A percentile compares a stretch with the other conserved stretches of the same genome.
These are phyloP conservation scores for Taiwanofungus camphoratus DNA, from an alignment of 1,284 basidiomycete genomes.

Conservation along the genomic window DNA sequence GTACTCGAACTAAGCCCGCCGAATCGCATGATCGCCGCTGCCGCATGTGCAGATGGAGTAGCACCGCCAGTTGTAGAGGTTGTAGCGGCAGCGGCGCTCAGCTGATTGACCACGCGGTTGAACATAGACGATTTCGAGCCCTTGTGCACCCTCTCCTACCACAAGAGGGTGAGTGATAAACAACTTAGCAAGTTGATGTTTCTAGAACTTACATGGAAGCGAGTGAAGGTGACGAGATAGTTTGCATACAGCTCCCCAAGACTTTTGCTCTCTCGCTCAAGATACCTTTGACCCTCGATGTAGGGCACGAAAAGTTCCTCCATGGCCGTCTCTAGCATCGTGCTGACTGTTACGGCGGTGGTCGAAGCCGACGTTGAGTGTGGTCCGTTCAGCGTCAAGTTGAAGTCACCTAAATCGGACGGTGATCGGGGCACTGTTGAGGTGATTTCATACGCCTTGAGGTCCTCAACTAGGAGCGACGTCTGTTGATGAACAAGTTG, in stretches of 20 bases:
- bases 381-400: conserved; percentile 44
- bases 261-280: conserved; percentile 89
- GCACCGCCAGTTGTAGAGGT: conserved; percentile 51
- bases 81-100: conserved; percentile 73
- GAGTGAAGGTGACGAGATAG: conserved; percentile 74
- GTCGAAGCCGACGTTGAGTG: conserved; percentile 32
- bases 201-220: conserved; percentile 73
- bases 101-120: conserved; percentile 89
- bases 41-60: conserved; percentile 72
- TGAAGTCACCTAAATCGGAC: conserved; percentile 54
- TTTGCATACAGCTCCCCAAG: conserved; percentile 79
- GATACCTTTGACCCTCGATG: conserved; percentile 86
- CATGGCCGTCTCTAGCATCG: conserved; percentile 91
- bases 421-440: conserved; percentile 57
- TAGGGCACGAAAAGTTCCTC: conserved; percentile 97
- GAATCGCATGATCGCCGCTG: conserved; percentile 76
- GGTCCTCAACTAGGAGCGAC: conserved; percentile 80
- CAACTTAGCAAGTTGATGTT: not conserved
- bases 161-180: conserved; percentile 1
- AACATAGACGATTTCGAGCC: conserved; percentile 73
- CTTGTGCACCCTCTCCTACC: conserved; percentile 71
- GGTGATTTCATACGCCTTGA: conserved; percentile 88
- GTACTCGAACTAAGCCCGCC: conserved; percentile 64
- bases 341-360: conserved; percentile 56
- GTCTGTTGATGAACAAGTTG: conserved; percentile 85